Conservation (phyloP, 2,329 filamentous ascomycete genomes). For the Apiospora hydei region DNA sequence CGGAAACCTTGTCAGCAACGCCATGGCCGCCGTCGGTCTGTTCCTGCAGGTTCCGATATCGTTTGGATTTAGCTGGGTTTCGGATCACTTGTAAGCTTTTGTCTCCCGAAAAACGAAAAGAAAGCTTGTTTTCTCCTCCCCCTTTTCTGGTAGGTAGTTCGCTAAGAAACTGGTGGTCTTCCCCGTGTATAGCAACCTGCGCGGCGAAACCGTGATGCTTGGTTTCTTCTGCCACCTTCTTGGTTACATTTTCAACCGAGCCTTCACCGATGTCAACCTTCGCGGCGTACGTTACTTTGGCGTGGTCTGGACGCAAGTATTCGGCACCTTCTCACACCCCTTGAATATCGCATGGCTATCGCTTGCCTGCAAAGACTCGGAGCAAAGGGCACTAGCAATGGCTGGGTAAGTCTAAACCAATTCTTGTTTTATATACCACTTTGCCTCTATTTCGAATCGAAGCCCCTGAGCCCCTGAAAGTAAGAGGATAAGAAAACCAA, state of each 20-base stretch:
- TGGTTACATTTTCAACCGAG: slow-evolving; percentile 27
- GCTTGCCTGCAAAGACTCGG: slow-evolving; percentile 55
- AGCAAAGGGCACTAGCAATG: slow-evolving; percentile 56
- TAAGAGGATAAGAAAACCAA: too few relatives aligned
- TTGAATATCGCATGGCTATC: slow-evolving; percentile 61
- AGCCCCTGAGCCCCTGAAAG: too few relatives aligned
- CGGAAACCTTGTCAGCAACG: slow-evolving; percentile 53
- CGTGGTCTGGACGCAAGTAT: slow-evolving; percentile 49
- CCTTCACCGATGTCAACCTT: neutral
- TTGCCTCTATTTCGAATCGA: too few relatives aligned
- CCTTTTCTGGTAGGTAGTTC: neutral
- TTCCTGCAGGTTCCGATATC: slow-evolving; percentile 49
- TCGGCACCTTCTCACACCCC: slow-evolving; percentile 61
- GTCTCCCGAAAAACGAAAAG: neutral
- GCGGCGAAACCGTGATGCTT: slow-evolving; percentile 21
- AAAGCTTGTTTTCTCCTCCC: neutral
- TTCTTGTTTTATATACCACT: too few relatives aligned
- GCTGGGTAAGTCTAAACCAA: slow-evolving; percentile 36
- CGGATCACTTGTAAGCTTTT: neutral
- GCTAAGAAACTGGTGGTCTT: neutral
- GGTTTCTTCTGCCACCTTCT: slow-evolving; percentile 45
- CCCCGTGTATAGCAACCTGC: neutral
- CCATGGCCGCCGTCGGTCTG: slow-evolving; percentile 51
- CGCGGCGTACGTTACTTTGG: slow-evolving; percentile 57
- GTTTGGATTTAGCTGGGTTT: slow-evolving; percentile 43